Evolutionary conservation across 495 filamentous ascomycete species (phyloP).

Genomic region (Penicillium steckii): DNA sequence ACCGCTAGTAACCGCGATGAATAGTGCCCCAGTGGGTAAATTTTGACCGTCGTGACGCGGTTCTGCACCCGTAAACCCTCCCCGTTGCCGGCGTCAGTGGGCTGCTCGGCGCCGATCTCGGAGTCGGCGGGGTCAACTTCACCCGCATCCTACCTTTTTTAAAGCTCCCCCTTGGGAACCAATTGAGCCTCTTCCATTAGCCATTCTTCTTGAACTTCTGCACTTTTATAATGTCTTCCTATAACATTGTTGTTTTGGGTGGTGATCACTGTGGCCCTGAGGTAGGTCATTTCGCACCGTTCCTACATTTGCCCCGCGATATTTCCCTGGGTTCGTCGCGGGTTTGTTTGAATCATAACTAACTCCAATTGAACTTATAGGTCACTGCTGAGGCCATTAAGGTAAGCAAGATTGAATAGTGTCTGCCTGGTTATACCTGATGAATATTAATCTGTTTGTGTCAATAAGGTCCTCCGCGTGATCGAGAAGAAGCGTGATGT

Average conservation of each 20-base stretch:
- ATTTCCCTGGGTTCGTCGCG: constrained; percentile 2
- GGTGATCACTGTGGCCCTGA: constrained; percentile 97
- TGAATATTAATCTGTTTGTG: constrained; percentile 5
- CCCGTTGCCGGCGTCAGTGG: neutral
- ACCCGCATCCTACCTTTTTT: constrained; percentile 30
- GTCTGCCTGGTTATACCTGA: neutral
- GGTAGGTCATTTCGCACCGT: constrained; percentile 49
- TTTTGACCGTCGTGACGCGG: neutral
- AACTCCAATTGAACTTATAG: constrained; percentile 21
- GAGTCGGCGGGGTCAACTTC: constrained; percentile 28
- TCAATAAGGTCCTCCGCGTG: constrained; percentile 57
- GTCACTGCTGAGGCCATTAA: constrained; percentile 78
- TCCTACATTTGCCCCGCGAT: neutral
- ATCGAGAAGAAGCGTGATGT: constrained; percentile 68
- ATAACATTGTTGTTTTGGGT: constrained; percentile 66
- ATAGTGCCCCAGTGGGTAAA: neutral
- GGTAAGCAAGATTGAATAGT: constrained; percentile 46
- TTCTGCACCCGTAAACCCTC: neutral
- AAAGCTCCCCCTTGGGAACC: constrained; percentile 20
- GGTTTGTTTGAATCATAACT: constrained; percentile 7
- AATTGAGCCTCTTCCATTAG: constrained; percentile 16
- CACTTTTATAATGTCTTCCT: constrained; percentile 43
- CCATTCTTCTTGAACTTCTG: constrained; percentile 4
- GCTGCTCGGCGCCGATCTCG: constrained; percentile 26
- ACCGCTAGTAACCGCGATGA: constrained; percentile 3